Percentiles rank a stretch among this genome's conserved stretches.
These are phyloP conservation scores for Pleochaeta shiraiana DNA, from an alignment of 2,329 filamentous ascomycete species.

Conservation along the genomic window DNA sequence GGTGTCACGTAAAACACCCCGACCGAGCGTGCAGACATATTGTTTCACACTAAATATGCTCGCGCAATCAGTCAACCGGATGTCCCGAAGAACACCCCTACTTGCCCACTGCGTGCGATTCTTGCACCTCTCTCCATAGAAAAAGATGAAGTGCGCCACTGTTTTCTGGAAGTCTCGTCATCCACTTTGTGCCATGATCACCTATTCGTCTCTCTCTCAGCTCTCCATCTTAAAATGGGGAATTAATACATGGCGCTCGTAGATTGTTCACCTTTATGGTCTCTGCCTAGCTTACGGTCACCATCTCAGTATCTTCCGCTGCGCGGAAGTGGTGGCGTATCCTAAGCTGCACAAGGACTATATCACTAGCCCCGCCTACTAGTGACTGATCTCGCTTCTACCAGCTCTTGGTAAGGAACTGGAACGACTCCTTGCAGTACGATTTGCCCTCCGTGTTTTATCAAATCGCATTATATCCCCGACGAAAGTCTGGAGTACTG, in stretches of 20 bases:
- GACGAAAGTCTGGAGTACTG: neutral
- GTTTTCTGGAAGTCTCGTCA: neutral
- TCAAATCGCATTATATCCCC: neutral
- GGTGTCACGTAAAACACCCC: neutral
- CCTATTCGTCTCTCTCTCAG: neutral
- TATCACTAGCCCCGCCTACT: neutral
- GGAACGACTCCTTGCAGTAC: neutral
- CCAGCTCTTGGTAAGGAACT: neutral
- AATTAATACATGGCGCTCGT: too few species aligned
- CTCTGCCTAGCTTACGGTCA: neutral
- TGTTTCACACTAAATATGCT: neutral
- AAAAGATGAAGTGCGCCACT: neutral
- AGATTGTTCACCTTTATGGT: too few species aligned
- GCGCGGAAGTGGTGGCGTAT: neutral
- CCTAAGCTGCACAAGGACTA: neutral
- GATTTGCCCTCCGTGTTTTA: neutral
- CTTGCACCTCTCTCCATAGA: too few species aligned
- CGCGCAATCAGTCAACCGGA: neutral
- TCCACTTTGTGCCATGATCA: neutral
- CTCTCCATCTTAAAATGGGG: neutral
- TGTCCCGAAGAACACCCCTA: neutral
- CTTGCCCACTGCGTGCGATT: too few species aligned
- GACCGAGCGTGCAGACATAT: too few species aligned
- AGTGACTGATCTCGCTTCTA: neutral
- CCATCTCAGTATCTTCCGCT: neutral